Conservation (phyloP, 768 basidiomycete species). For the Suillus brevipes region DNA sequence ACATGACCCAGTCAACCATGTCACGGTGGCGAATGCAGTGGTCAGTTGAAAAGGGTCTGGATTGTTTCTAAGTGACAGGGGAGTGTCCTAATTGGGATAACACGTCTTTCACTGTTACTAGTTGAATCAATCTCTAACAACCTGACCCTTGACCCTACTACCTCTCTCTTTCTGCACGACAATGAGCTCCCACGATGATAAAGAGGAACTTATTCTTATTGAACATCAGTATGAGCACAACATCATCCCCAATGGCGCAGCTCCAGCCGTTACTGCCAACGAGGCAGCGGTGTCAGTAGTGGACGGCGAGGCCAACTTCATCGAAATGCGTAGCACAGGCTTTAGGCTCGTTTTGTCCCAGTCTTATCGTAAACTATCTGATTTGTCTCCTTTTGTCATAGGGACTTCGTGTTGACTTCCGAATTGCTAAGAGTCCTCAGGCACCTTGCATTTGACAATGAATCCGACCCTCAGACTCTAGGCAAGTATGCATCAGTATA, state of each 20-base stretch:
- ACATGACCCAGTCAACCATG: background rate
- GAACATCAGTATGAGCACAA: constrained; percentile 93
- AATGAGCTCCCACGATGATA: constrained; percentile 86
- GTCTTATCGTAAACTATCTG: background rate
- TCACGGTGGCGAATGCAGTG: too few relatives aligned
- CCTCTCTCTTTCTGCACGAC: constrained; percentile 23
- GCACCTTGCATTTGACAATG: too few relatives aligned
- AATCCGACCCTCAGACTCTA: too few relatives aligned
- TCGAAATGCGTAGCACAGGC: constrained; percentile 58
- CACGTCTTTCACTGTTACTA: too few relatives aligned
- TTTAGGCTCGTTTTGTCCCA: constrained; percentile 74
- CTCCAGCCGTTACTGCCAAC: constrained; percentile 46
- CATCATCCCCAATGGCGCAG: constrained; percentile 59
- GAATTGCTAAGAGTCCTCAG: too few relatives aligned
- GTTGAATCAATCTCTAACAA: constrained; percentile 20
- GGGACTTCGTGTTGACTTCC: constrained; percentile 73
- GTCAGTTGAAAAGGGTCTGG: too few relatives aligned
- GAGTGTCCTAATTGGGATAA: background rate
- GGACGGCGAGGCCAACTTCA: constrained; percentile 49
- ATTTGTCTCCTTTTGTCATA: constrained; percentile 32
- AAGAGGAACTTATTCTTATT: constrained; percentile 89
- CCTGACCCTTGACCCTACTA: constrained; percentile 11
- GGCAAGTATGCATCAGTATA: constrained; percentile 64
- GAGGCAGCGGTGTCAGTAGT: constrained; percentile 47
- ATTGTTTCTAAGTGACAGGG: background rate